Percentiles rank a stretch among this genome's conserved stretches.
phyloP scores from a whole-genome alignment of 2,329 filamentous ascomycete species.

The Neopestalotiopsis rosae region DNA sequence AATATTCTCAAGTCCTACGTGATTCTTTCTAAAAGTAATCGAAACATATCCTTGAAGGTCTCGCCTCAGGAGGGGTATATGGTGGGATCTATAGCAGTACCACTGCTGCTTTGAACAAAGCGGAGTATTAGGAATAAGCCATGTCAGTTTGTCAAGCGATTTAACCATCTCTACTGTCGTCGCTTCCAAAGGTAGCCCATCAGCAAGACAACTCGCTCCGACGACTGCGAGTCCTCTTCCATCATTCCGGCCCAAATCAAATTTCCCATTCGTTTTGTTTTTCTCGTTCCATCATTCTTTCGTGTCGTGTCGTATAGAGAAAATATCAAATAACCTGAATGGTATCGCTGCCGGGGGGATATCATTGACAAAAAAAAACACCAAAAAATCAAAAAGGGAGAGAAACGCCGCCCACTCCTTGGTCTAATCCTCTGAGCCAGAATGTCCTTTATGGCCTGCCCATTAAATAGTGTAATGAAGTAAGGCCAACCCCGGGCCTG shows the following conservation, averaged over 20 bases:
- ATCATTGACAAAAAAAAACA: not conserved
- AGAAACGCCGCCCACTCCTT: conserved; percentile 6
- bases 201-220: not conserved
- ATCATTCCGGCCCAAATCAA: not conserved
- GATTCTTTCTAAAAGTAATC: not conserved
- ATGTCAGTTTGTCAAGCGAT: not conserved
- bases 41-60: not conserved
- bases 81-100: not conserved
- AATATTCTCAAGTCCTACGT: not conserved
- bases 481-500: conserved; percentile 3
- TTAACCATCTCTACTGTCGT: not conserved
- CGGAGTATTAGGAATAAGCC: not conserved
- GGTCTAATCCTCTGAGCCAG: conserved; percentile 15
- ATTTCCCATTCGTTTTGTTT: not conserved
- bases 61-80: not conserved
- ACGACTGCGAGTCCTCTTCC: not conserved
- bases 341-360: not conserved
- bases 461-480: conserved; percentile 3
- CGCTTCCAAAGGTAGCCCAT: not conserved
- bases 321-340: not conserved
- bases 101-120: not conserved
- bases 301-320: not conserved
- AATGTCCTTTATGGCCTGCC: conserved; percentile 11
- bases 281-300: not conserved
- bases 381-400: not conserved